Evolutionary conservation across 352 stramenopile genomes (phyloP), one percentile per base, ranked within the genome.

Genomic region (Phytopythium ostracodes): DNA sequence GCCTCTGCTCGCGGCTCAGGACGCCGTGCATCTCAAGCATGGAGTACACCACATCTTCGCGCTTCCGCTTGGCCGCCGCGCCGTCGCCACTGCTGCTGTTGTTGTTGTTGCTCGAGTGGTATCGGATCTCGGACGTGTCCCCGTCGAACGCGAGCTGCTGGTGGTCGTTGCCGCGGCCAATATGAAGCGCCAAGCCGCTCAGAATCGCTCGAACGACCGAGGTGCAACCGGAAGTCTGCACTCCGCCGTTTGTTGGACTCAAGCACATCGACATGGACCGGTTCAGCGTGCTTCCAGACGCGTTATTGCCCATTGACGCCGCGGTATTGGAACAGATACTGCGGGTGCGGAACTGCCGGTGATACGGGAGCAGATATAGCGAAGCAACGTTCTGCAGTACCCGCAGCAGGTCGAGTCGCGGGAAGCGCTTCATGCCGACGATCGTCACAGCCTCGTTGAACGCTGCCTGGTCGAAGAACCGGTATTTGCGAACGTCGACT

Each of bases 1-100:
- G 75, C n/a, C 83, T 86, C 58, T 86, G 76, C 38, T 93, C 82
- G 5, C 82, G 77, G 24, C 68, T 79, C 3, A 93, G 56, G 14
- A 92, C 70, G 15, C 60, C 63, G 27, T 81, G 77, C 84, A 92
- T 93, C 60, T 92, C 84, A 29, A 92, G 62, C 77, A 93, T 92
- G 5, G 84, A 84, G 40, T 81, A 88, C 6, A 93, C 64, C 6
- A 91, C 71, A 33, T 89, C 75, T 50, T 89, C 81, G 0, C 75
- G 74, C 55, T 69, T 79, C 18, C 67, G 64, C 31, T 66, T 84
- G 61, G 12, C 54, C 51, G 24, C 67, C 53, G 36, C 1, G 64
- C 20, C 38, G 9, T 24, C 11, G 20, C 24, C 56, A 33, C 24
- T 24, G 31, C 15, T 53, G 15, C 18, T 61, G 12, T 10, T 61